Evolutionary conservation across 768 basidiomycete genomes (phyloP).

Genomic region (Asterophora parasitica): DNA sequence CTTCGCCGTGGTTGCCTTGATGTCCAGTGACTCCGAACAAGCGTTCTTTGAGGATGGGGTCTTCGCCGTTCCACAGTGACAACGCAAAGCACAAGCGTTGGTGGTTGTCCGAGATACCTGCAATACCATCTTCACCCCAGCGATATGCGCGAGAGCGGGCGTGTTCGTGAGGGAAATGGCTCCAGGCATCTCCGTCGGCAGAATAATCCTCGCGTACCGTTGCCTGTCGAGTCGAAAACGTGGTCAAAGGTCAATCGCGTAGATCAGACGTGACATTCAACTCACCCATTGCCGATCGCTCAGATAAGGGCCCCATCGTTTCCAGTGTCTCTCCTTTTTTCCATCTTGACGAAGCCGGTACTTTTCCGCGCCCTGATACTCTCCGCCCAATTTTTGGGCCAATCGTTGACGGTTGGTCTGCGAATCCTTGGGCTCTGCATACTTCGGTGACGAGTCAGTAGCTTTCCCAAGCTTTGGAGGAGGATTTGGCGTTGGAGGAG

Average conservation of each 20-base stretch:
- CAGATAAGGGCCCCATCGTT: constrained; percentile 97
- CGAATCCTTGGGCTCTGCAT: constrained; percentile 16
- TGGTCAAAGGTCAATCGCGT: constrained; percentile 4
- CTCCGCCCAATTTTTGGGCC: constrained; percentile 53
- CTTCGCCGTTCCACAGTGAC: constrained; percentile 91
- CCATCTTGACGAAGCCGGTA: constrained; percentile 83
- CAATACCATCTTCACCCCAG: constrained; percentile 99
- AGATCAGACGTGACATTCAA: constrained; percentile 6
- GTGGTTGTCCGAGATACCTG: constrained; percentile 96
- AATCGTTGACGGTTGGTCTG: constrained; percentile 61
- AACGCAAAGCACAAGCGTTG: constrained; percentile 88
- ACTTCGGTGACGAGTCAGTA: constrained; percentile 31
- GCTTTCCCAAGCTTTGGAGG: constrained; percentile 45
- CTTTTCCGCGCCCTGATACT: constrained; percentile 80
- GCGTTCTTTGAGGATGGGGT: constrained; percentile 94
- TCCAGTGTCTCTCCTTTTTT: constrained; percentile 85
- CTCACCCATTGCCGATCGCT: constrained; percentile 96
- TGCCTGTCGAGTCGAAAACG: constrained; percentile 49
- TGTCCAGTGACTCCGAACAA: constrained; percentile 95
- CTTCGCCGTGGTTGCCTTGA: constrained; percentile 98
- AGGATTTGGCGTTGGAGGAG: constrained; percentile 31
- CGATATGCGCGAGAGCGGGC: constrained; percentile 92
- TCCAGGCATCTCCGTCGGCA: constrained; percentile 92
- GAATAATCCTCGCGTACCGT: constrained; percentile 99
- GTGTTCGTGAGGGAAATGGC: constrained; percentile 91